Evolutionary conservation across 2,329 filamentous ascomycete species (phyloP), one percentile per base, ranked within the genome.

Genomic region (Trichoderma endophyticum): DNA sequence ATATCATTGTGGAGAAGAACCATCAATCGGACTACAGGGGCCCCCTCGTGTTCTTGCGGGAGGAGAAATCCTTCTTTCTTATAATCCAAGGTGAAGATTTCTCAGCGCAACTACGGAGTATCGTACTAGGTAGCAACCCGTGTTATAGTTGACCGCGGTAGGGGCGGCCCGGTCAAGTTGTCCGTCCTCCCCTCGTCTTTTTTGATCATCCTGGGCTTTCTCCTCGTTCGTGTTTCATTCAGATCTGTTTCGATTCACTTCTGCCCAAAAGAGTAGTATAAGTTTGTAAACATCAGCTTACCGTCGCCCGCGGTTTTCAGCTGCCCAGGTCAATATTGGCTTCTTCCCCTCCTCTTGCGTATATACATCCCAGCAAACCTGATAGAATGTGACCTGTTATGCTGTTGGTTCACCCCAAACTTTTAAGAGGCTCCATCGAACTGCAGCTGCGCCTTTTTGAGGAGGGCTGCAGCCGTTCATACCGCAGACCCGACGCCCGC

Each of bases 371-470:
- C 60, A 57, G 68, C 4, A 43, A 12, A 21, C 18, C 30, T 51
- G 21, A 21, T 70, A 61, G 60, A 70, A 71, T 57, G 61, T 57
- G 61, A 60, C 68, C 26, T 71, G 61, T 71, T 64, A 32, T 71
- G 61, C 28, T 71, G 48, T 60, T 64, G 43, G 54, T 63, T 64
- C 51, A 21, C 57, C 67, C 43, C 60, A 43, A 56, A 30, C 48
- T 28, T 36, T 56, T 60, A 63, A 63, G 43, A 39, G 68, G 48
- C 43, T 71, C 68, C 68, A 60, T 71, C 68, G 24, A 12, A 15
- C 11, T 71, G 68, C 68, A 71, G 60, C 63, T 71, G 68, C 68
- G 68, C 48, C 60, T 71, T 71, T 70, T 71, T 48, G 24, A 71
- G 15, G 24, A 24, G 43, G 43, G 43, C 43, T 32, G 48, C 68